Conservation (phyloP, 2,329 filamentous ascomycete genomes). For the Phialophora macrospora region DNA sequence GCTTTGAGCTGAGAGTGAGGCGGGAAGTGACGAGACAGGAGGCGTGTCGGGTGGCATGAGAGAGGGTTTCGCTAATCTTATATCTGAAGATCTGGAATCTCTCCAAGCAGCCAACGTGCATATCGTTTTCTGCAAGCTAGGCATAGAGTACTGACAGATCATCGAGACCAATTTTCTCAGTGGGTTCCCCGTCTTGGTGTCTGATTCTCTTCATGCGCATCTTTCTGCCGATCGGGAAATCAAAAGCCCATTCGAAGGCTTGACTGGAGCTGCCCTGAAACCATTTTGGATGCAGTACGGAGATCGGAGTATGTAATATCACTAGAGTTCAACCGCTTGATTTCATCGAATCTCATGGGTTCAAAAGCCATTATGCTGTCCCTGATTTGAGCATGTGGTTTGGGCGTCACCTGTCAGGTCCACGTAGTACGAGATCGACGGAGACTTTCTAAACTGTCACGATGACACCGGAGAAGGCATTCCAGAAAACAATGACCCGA, state of each 20-base stretch:
- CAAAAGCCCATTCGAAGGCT: neutral
- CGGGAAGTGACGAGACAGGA: neutral
- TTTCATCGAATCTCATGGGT: neutral
- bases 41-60: neutral
- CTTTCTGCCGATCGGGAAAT: neutral
- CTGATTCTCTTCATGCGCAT: neutral
- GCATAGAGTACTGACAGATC: neutral
- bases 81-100: neutral
- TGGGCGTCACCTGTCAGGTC: neutral
- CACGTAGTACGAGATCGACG: neutral
- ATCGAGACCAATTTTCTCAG: neutral
- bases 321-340: neutral
- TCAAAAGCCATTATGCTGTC: neutral
- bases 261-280: neutral
- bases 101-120: neutral
- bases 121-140: neutral
- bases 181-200: neutral
- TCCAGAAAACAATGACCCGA: neutral
- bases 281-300: neutral
- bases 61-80: neutral
- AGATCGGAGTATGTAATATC: neutral
- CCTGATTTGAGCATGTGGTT: neutral
- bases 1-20: neutral
- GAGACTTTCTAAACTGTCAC: too few relatives aligned
- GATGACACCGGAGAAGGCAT: neutral